Evolutionary conservation across 2,329 filamentous ascomycete genomes (phyloP).

Genomic region (Alternaria dauci): DNA sequence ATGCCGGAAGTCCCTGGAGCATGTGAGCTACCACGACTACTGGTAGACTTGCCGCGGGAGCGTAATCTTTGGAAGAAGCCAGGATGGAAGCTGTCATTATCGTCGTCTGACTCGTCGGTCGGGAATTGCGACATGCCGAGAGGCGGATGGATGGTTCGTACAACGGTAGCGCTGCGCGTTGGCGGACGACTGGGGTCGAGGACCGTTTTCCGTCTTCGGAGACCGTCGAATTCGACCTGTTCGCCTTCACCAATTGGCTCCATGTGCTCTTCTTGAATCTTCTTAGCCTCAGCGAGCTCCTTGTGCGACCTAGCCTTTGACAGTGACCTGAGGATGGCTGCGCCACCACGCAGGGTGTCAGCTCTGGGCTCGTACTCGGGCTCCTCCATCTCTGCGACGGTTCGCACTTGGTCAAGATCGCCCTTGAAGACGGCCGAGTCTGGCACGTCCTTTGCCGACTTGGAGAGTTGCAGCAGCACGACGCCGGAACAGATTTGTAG

Average conservation of each 20-base stretch:
- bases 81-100: slow-evolving; percentile 53
- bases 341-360: slow-evolving; percentile 90
- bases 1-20: slow-evolving; percentile 22
- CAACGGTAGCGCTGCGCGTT: slow-evolving; percentile 48
- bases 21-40: slow-evolving; percentile 32
- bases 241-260: slow-evolving; percentile 81
- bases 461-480: slow-evolving; percentile 92
- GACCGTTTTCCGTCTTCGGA: slow-evolving; percentile 75
- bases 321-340: slow-evolving; percentile 84
- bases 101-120: slow-evolving; percentile 61
- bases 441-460: slow-evolving; percentile 96
- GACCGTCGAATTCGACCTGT: slow-evolving; percentile 87
- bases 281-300: slow-evolving; percentile 80
- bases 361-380: slow-evolving; percentile 97
- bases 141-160: slow-evolving; percentile 71
- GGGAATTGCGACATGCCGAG: slow-evolving; percentile 90
- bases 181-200: slow-evolving; percentile 54
- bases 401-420: slow-evolving; percentile 92
- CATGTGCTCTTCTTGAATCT: slow-evolving; percentile 83
- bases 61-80: slow-evolving; percentile 56
- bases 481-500: slow-evolving; percentile 93
- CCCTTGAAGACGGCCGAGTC: slow-evolving; percentile 91
- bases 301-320: slow-evolving; percentile 78
- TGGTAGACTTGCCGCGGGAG: slow-evolving; percentile 47
- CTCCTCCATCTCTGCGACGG: slow-evolving; percentile 93